Evolutionary conservation across 2,329 filamentous ascomycete genomes (phyloP).

Genomic region (Cercospora sp.): DNA sequence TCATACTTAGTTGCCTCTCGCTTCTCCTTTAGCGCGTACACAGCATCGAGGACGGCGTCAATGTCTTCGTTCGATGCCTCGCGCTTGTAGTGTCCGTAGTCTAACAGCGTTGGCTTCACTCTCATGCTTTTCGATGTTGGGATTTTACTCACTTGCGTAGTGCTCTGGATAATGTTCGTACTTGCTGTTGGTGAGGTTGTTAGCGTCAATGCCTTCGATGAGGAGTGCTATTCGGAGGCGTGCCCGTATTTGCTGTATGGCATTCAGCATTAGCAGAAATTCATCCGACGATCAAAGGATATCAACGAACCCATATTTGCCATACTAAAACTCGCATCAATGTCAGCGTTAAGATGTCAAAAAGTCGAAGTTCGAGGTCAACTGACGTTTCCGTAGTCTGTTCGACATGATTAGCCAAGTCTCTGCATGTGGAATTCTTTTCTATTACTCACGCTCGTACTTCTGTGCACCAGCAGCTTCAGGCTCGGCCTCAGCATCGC

Average conservation of each 20-base stretch:
- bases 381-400: neutral
- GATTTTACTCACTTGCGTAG: neutral
- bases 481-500: no score
- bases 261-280: neutral
- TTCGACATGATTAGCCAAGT: neutral
- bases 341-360: neutral
- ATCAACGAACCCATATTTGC: neutral
- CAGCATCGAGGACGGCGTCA: slow-evolving; percentile 6
- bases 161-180: no score
- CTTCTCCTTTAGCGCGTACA: slow-evolving; percentile 9
- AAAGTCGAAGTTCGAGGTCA: neutral
- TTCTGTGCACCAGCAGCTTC: no score
- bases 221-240: no score
- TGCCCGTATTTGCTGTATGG: neutral
- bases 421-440: neutral
- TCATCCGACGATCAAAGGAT: neutral
- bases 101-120: neutral
- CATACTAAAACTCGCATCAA: neutral
- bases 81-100: slow-evolving; percentile 12
- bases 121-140: neutral
- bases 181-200: no score
- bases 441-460: neutral
- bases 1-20: neutral
- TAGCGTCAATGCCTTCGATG: no score
- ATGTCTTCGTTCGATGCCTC: slow-evolving; percentile 6